Evolutionary conservation across 108 stramenopile species (phyloP).

Genomic region (Cyclotella baltica): DNA sequence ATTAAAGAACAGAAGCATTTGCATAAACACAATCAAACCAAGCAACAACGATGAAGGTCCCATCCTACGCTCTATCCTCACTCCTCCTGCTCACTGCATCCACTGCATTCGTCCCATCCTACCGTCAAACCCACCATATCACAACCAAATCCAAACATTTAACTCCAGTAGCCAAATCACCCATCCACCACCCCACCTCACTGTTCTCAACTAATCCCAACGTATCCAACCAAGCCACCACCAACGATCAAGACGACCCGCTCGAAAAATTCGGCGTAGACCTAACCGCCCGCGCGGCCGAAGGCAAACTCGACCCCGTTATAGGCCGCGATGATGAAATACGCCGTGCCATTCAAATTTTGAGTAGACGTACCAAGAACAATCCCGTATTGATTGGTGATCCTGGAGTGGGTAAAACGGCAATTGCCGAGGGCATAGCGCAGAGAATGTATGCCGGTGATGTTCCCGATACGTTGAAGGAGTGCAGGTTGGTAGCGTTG

Average conservation of each 20-base stretch:
- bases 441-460: constrained; percentile 76
- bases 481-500: constrained; percentile 87
- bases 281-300: constrained; percentile 86
- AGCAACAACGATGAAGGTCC: not conserved
- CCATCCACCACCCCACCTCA: not conserved
- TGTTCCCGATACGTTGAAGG: constrained; percentile 46
- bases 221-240: not conserved
- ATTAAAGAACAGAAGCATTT: too few species aligned
- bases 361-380: constrained; percentile 97
- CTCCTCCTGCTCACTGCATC: not conserved
- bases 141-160: not conserved
- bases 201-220: constrained; percentile 9
- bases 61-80: not conserved
- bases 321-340: constrained; percentile 99
- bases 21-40: not conserved
- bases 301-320: constrained; percentile 95
- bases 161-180: not conserved
- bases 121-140: not conserved
- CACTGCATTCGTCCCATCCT: constrained; percentile 12
- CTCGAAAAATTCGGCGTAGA: constrained; percentile 96
- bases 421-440: constrained; percentile 96
- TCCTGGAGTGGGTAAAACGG: constrained; percentile 97
- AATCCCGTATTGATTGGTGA: constrained; percentile 99
- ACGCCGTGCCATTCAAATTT: constrained; percentile 94
- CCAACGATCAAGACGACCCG: constrained; percentile 73